phyloP scores from a whole-genome alignment of 108 stramenopile species.

The Cyclotella cryptica region DNA sequence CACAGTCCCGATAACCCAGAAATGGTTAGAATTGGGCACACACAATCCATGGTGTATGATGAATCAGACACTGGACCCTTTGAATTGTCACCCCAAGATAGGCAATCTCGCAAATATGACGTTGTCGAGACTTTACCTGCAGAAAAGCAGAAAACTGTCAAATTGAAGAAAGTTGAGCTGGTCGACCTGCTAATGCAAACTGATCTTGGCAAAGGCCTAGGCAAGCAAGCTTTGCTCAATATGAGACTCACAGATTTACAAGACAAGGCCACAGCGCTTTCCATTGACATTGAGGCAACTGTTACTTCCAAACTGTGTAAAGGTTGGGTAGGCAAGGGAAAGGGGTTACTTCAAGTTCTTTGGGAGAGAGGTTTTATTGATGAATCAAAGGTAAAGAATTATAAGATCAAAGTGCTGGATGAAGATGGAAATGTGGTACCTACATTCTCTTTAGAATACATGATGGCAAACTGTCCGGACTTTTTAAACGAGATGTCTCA shows the following conservation, averaged over 20 bases:
- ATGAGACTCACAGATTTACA: not conserved
- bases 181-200: not conserved
- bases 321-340: not conserved
- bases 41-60: no score
- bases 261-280: not conserved
- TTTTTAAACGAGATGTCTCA: not conserved
- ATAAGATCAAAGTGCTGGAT: not conserved
- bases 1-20: no score
- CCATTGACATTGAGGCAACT: not conserved
- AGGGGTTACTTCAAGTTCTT: not conserved
- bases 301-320: not conserved
- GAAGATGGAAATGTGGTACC: not conserved
- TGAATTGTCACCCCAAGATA: no score
- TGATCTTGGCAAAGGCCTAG: not conserved
- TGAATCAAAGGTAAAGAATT: not conserved
- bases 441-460: not conserved
- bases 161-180: not conserved
- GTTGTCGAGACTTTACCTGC: no score
- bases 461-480: not conserved
- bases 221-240: not conserved
- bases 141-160: no score
- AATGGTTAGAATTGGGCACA: no score
- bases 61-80: no score
- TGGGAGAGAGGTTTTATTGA: constrained; percentile 5
- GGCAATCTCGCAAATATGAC: no score